Evolutionary conservation across 768 basidiomycete species (phyloP), one percentile per base, ranked within the genome.

Genomic region (Tubosaeta brunneosetosa): DNA sequence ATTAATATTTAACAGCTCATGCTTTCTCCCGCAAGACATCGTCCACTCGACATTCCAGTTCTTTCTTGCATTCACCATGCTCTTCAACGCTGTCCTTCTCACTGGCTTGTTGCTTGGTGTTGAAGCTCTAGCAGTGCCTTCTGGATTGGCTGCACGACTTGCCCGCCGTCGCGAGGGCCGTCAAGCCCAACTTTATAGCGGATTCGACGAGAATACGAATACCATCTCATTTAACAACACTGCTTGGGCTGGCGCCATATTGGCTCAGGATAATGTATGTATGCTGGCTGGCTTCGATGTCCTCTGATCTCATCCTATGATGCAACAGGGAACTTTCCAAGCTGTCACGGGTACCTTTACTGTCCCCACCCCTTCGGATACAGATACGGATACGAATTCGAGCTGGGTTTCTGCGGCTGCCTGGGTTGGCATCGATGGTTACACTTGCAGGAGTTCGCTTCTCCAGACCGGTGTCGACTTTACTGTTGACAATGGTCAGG

Each of bases 371-470:
- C 27, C 41, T 13, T 33, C 49, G 0, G 50, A 49, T 22, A 7
- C 29, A 6, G 3, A 6, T 7, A 16, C 32, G 11, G 4, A 2
- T 7, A 16, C 32, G 11, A 2, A 1, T 38, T 9, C 25, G 25
- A 42, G 4, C 14, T 6, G 41, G 22, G 41, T 10, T 42, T 22
- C 22, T 25, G 54, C 50, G 10, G 8, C 50, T 26, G 41, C 14
- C 12, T 55, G 54, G 54, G 54, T 55, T 36, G 54, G 54, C 6
- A 51, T 55, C n/a, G 54, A 51, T 12, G 46, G 54, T 14, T 14
- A 45, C 26, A 34, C 44, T 8, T 55, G 54, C 22, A 4, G 9
- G 4, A 44, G 29, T n/a, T 8, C 33, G 29, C 45, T 44, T 37
- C 46, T 55, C 25, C 46, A 50, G 49, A 44, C 49, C 3, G 54